Evolutionary conservation across 371 early-diverging fungal species (phyloP), one percentile per base, ranked within the genome.

Genomic region (Rhizopus arrhizus): DNA sequence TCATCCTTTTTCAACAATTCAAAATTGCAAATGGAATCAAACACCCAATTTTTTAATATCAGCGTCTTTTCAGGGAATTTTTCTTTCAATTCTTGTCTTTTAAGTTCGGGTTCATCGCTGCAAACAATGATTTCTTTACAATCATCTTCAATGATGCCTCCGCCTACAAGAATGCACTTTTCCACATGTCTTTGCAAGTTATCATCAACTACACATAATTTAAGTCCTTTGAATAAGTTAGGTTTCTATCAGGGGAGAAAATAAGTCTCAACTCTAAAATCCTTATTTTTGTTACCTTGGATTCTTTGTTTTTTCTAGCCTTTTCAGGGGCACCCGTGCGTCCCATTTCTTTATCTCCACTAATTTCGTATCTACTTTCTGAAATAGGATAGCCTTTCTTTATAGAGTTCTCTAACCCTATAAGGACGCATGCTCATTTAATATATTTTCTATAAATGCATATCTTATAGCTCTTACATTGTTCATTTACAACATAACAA

Each of bases 291-390:
- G n/a, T 9, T 45, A 50, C 56, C 33, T 41, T 50, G 10, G 38
- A 10, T 13, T 34, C 36, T 43, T 38, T 56, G 13, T 53, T 57
- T 6, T 41, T 52, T 48, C 61, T 52, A 4, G 60, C 61, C 48
- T 61, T 65, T 4, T 10, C 32, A 5, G 66, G 61, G 4, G 66
- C 66, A 10, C 66, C 66, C 53, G 66, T 65, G 52, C 66, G 56
- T 0, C 66, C 66, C 57, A 53, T 35, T 0, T 36, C 36, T 6
- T 7, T 34, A 35, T 65, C 61, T 0, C 66, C 66, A 5, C 40
- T 34, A 4, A 65, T 53, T 35, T 65, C 54, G 43, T 57, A 65
- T 47, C 66, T 33, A 8, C 33, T 35, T 35, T 53, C 54, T 16
- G 61, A 49, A 1, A 48, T 29, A 5, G 61, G 34, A 13, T 48